These are phyloP conservation scores for Coemansia sp. DNA, from an alignment of 192 early-diverging fungal genomes.

Conservation along the genomic window DNA sequence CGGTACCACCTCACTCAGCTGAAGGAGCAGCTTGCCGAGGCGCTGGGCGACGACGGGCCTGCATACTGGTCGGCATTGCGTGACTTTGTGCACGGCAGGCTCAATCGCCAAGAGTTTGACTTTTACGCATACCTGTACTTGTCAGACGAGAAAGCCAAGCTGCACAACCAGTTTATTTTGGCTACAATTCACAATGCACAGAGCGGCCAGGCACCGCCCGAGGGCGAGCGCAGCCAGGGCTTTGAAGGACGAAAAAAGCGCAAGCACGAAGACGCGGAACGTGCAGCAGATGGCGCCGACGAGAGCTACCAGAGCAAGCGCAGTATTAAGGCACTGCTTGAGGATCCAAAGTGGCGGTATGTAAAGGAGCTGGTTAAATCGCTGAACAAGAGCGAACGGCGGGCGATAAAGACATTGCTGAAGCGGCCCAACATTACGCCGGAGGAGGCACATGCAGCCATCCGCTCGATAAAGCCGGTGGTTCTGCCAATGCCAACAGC, in stretches of 20 bases:
- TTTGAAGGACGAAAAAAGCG: constrained; percentile 51
- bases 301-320: constrained; percentile 49
- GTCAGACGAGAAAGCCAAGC: constrained; percentile 50
- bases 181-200: constrained; percentile 79
- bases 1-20: constrained; percentile 57
- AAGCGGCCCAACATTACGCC: constrained; percentile 55
- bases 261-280: constrained; percentile 28
- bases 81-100: constrained; percentile 73
- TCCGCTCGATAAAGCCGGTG: constrained; percentile 49
- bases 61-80: constrained; percentile 72
- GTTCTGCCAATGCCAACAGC: constrained; percentile 53
- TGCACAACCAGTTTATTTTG: constrained; percentile 77
- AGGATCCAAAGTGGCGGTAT: constrained; percentile 56
- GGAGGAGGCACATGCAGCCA: constrained; percentile 30
- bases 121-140: constrained; percentile 73
- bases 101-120: constrained; percentile 77
- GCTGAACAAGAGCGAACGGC: constrained; percentile 66
- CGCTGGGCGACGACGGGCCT: constrained; percentile 72
- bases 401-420: constrained; percentile 62
- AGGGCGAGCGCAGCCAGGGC: constrained; percentile 58
- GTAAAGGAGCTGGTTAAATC: constrained; percentile 73
- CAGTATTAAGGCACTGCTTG: constrained; percentile 55
- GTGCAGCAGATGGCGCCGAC: constrained; percentile 6
- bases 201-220: constrained; percentile 63
- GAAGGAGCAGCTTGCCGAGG: constrained; percentile 73